Evolutionary conservation across 139 green algal species (phyloP).

Genomic region (Auxenochlorella pyrenoidosa): DNA sequence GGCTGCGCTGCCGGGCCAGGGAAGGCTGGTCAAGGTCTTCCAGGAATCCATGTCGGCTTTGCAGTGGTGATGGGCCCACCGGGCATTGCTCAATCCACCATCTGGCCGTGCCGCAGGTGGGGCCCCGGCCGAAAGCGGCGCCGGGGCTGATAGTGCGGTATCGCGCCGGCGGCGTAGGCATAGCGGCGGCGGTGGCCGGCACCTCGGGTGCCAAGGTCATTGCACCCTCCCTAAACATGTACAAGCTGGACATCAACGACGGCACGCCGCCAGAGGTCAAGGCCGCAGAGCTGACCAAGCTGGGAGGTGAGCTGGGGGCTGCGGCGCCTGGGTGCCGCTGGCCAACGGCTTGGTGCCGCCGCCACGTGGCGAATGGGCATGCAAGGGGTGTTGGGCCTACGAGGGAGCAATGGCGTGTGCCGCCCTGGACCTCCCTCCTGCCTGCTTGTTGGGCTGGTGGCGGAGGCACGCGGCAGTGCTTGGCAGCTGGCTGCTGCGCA

Average conservation of each 20-base stretch:
- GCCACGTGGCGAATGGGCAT: too few relatives aligned
- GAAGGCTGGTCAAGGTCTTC: not conserved
- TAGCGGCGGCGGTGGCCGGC: not conserved
- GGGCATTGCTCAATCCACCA: not conserved
- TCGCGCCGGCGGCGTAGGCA: not conserved
- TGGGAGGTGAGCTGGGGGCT: not conserved
- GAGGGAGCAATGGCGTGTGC: too few relatives aligned
- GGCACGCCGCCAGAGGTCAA: not conserved
- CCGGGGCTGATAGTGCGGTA: constrained; percentile 6
- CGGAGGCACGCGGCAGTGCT: too few relatives aligned
- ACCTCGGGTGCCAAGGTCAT: not conserved
- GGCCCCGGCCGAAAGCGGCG: not conserved
- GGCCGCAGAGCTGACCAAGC: not conserved
- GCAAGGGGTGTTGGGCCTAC: too few relatives aligned
- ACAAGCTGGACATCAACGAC: not conserved
- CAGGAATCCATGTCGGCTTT: not conserved
- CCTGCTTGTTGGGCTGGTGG: too few relatives aligned
- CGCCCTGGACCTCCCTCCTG: too few relatives aligned
- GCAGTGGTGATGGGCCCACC: not conserved
- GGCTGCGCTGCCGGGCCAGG: not conserved
- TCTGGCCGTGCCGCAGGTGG: not conserved
- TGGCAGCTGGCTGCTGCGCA: too few relatives aligned
- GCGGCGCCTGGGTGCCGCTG: too few relatives aligned
- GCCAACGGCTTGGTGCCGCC: too few relatives aligned
- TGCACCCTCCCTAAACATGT: not conserved